phyloP scores from a whole-genome alignment of 1,284 basidiomycete genomes.

The Ceraceosorus bombacis region DNA sequence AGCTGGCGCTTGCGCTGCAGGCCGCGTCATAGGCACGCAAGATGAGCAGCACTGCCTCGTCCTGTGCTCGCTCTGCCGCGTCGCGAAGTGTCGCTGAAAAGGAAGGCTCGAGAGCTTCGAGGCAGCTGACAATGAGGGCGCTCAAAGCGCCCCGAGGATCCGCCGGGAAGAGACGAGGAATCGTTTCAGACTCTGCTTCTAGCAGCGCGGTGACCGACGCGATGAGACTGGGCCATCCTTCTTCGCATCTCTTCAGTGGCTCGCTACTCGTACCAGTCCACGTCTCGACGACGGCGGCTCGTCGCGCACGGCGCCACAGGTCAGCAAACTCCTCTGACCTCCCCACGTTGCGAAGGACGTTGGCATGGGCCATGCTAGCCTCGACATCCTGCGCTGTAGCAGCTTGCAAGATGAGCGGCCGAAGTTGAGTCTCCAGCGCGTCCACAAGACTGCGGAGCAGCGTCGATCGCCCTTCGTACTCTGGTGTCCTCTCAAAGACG shows the following conservation, averaged over 20 bases:
- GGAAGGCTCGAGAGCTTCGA: slow-evolving; percentile 19
- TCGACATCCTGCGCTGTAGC: slow-evolving; percentile 13
- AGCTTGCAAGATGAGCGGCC: slow-evolving; percentile 15
- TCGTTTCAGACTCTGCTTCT: slow-evolving; percentile 25
- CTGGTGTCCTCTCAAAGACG: slow-evolving; percentile 19
- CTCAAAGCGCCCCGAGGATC: slow-evolving; percentile 16
- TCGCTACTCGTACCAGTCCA: slow-evolving; percentile 13
- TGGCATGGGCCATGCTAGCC: slow-evolving; percentile 7
- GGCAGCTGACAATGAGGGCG: slow-evolving; percentile 15
- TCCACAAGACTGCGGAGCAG: slow-evolving; percentile 17
- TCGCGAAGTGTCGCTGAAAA: slow-evolving; percentile 14
- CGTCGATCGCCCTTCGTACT: slow-evolving; percentile 15
- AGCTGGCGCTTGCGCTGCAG: background rate
- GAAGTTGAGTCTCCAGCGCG: slow-evolving; percentile 16
- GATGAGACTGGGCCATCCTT: slow-evolving; percentile 14
- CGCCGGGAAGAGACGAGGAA: slow-evolving; percentile 15
- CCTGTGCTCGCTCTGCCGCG: slow-evolving; percentile 12
- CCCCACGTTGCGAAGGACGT: slow-evolving; percentile 14
- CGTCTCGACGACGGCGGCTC: slow-evolving; percentile 10
- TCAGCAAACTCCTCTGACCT: slow-evolving; percentile 18
- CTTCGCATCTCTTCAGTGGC: slow-evolving; percentile 13
- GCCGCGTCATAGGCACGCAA: slow-evolving; percentile 1
- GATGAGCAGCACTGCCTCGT: slow-evolving; percentile 15
- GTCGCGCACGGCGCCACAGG: slow-evolving; percentile 17
- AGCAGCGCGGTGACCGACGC: slow-evolving; percentile 21